Evolutionary conservation across 495 filamentous ascomycete species (phyloP).

Genomic region (Xylaria telfairii): DNA sequence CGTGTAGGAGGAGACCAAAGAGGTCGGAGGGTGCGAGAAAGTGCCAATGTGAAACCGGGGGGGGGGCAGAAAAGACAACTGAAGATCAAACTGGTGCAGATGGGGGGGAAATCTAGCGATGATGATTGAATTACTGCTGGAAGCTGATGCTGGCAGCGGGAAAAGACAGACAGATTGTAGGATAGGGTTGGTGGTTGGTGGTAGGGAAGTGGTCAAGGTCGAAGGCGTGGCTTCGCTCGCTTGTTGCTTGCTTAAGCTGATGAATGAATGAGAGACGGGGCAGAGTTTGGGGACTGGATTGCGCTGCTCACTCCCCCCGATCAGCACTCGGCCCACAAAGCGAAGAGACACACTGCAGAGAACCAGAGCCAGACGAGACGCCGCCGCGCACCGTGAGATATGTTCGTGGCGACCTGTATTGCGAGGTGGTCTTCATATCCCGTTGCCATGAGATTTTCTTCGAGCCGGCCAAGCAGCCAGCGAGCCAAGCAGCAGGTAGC

Average conservation of each 20-base stretch:
- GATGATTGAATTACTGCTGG: constrained; percentile 1
- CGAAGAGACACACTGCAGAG: background rate
- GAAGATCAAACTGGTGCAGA: constrained; percentile 6
- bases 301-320: background rate
- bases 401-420: constrained; percentile 15
- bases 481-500: constrained; percentile 23
- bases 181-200: background rate
- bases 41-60: background rate
- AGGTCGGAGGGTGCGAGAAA: background rate
- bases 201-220: background rate
- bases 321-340: background rate
- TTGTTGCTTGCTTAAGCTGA: constrained; percentile 14
- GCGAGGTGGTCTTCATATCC: constrained; percentile 28
- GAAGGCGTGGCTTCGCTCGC: background rate
- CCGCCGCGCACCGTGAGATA: constrained; percentile 1
- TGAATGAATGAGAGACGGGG: constrained; percentile 13
- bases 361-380: constrained; percentile 2
- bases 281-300: constrained; percentile 17
- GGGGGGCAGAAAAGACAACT: background rate
- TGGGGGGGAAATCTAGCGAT: background rate
- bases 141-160: background rate
- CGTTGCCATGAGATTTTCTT: constrained; percentile 44
- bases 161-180: background rate
- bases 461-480: constrained; percentile 18
- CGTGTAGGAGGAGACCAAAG: background rate